These are phyloP conservation scores for Rhizopogon vulgaris DNA, from an alignment of 768 basidiomycete genomes.

Conservation along the genomic window DNA sequence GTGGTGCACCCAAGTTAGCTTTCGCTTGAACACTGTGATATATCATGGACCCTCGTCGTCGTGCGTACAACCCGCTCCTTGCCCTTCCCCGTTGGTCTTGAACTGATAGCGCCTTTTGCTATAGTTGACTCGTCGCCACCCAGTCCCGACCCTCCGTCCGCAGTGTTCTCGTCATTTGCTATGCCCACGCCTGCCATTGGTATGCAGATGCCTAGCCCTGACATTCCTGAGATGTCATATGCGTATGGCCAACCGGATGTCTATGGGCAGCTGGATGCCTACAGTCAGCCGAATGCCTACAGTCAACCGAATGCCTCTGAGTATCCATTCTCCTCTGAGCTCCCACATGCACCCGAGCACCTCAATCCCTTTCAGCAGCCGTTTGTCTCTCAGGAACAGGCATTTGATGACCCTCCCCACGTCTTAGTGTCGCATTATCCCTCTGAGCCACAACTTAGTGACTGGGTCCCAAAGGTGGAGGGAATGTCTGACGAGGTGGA, in stretches of 20 bases:
- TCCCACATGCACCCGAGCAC: neutral
- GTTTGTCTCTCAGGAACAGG: neutral
- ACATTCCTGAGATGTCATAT: neutral
- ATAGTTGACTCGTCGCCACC: neutral
- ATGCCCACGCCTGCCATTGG: neutral
- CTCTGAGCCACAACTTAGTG: neutral
- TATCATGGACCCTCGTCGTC: neutral
- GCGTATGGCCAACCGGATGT: no score
- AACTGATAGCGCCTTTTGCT: neutral
- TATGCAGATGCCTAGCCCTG: neutral
- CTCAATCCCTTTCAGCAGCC: neutral
- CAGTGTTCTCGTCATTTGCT: neutral
- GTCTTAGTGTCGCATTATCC: neutral
- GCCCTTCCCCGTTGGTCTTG: neutral
- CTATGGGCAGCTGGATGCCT: neutral
- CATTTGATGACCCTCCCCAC: neutral
- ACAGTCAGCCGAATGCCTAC: no score
- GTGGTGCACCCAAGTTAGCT: neutral
- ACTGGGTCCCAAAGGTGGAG: neutral
- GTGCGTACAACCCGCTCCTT: neutral
- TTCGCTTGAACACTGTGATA: neutral
- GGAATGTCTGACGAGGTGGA: neutral
- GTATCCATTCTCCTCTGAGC: no score
- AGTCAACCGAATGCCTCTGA: no score
- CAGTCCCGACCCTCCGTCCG: neutral